Base-by-base conservation (phyloP, 495 filamentous ascomycete species). In the Monascus purpureus region DNA sequence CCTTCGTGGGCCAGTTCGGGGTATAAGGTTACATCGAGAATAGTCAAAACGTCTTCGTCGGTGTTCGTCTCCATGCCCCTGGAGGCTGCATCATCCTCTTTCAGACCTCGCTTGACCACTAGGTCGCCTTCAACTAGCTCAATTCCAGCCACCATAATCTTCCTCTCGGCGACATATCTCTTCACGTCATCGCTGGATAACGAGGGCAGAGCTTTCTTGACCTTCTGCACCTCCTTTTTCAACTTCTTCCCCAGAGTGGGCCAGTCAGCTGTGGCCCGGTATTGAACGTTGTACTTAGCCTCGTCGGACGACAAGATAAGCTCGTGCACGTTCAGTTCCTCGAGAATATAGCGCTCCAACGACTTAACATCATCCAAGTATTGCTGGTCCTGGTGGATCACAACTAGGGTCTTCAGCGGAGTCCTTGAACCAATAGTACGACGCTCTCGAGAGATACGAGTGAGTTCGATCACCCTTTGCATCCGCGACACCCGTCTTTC, bases 401-500 rank as follows among this genome's bases (percentile, higher is more conserved):
- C 82, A 12, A 95, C 67, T 1, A 97, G 70, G 0, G 77, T 81
- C 66, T 88, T 90, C 20, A 97, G 56, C 9, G 90, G 90, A 11
- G 77, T 87, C 65, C 95, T 93, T 20, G 96, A 61, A 8, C 80
- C 82, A 37, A 96, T 73, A 7, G 76, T 73, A 11, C 80, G 73
- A 23, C 85, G 75, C 59, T 97, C 90, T 39, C 90, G 72, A 19
- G 84, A 83, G 28, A 83, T 70, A 46, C 90, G 75, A 13, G 70
- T 80, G 26, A 96, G 67, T 41, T 97, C 87, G 45, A 97, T 94
- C 45, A 96, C 82, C 38, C 74, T 80, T 52, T 96, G 90, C 90
- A 97, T 96, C 23, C 86, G 74, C 24, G 71, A 65, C 3, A 97
- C 86, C 35, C 79, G 68, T 20, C 90, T 72, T 59, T 95, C 88